Conservation (phyloP, 768 basidiomycete species). For the Kwoniella bestiolae region DNA sequence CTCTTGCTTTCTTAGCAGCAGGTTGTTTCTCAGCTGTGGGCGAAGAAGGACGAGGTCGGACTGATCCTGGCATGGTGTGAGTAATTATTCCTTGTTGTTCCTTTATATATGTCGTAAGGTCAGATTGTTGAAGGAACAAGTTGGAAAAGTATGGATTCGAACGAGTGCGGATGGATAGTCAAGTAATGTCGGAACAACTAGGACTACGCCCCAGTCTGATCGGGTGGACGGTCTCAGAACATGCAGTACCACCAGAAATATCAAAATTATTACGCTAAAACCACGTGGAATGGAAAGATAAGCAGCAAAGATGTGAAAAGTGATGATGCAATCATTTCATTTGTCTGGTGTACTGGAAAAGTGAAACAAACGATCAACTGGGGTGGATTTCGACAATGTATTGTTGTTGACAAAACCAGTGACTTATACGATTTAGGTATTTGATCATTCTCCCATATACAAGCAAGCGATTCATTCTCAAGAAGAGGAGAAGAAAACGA, state of each 20-base stretch:
- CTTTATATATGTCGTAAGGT: slow-evolving; percentile 3
- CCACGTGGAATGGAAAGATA: slow-evolving; percentile 1
- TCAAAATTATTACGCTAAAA: slow-evolving; percentile 1
- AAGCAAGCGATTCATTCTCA: too few species aligned
- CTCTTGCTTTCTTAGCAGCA: slow-evolving; percentile 11
- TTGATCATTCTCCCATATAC: too few species aligned
- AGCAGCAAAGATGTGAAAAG: neutral
- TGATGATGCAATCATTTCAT: slow-evolving; percentile 20
- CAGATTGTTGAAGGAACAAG: neutral
- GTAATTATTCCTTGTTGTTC: neutral
- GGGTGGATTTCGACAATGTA: too few species aligned
- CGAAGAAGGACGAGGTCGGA: slow-evolving; percentile 17
- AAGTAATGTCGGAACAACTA: neutral
- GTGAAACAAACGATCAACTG: neutral
- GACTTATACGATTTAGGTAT: too few species aligned
- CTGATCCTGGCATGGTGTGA: slow-evolving; percentile 15
- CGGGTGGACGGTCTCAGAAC: neutral
- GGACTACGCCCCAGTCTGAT: neutral
- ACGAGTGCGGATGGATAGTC: neutral
- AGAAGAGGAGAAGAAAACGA: too few species aligned
- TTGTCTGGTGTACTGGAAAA: neutral
- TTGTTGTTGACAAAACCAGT: too few species aligned
- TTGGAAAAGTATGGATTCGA: slow-evolving; percentile 2
- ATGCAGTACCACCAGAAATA: neutral
- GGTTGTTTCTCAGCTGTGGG: neutral